Conservation (phyloP, 768 basidiomycete species). For the Obba rivulosa region DNA sequence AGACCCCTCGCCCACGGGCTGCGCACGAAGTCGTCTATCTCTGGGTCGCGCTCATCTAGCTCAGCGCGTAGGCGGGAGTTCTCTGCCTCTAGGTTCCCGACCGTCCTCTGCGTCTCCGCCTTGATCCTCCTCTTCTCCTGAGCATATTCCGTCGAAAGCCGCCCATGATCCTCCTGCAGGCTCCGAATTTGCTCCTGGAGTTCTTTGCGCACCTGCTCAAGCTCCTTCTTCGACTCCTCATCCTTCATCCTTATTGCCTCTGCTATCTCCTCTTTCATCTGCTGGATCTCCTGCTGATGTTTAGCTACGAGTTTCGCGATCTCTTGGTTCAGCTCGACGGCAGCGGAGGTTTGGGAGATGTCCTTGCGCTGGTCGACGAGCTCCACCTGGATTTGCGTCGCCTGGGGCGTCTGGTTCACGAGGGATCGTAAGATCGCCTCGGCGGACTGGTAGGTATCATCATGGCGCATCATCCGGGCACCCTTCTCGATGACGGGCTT, state of each 20-base stretch:
- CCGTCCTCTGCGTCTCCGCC: too few species aligned
- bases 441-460: neutral
- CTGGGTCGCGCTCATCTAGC: too few species aligned
- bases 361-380: conserved; percentile 4
- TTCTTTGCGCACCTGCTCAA: conserved; percentile 22
- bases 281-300: conserved; percentile 41
- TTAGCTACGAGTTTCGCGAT: conserved; percentile 40
- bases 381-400: conserved; percentile 6
- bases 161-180: neutral
- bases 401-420: neutral
- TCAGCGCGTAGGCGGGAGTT: too few species aligned
- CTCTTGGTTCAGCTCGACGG: conserved; percentile 29
- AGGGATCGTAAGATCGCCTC: neutral
- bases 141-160: neutral
- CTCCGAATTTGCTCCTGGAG: too few species aligned
- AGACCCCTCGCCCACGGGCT: too few species aligned
- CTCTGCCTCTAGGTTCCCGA: too few species aligned
- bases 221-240: conserved; percentile 36
- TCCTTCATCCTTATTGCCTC: conserved; percentile 5
- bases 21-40: too few species aligned
- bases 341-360: conserved; percentile 5
- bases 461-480: conserved; percentile 8
- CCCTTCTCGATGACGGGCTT: conserved; percentile 11
- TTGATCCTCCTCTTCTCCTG: too few species aligned
- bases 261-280: conserved; percentile 28